Evolutionary conservation across 805 yeast species (phyloP).

Genomic region (Pichia nanzhaoensis): DNA sequence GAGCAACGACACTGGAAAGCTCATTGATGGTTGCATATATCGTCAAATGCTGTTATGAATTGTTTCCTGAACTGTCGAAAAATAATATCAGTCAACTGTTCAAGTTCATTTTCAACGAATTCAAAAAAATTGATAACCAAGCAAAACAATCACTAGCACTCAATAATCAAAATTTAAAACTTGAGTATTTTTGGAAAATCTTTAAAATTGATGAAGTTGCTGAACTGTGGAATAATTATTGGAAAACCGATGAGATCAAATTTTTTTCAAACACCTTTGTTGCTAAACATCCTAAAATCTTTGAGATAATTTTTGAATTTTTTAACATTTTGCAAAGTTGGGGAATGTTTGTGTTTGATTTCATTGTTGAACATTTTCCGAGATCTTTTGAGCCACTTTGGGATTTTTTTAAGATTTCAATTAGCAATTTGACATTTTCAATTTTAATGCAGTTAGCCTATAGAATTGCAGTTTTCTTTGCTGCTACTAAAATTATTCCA

Average conservation of each 20-base stretch:
- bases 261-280: background rate
- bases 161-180: constrained; percentile 13
- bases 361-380: constrained; percentile 46
- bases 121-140: constrained; percentile 30
- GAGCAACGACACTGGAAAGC: constrained; percentile 87
- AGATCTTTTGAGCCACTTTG: constrained; percentile 47
- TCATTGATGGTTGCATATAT: constrained; percentile 83
- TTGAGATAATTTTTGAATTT: constrained; percentile 10
- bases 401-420: constrained; percentile 46
- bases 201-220: background rate
- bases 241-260: background rate
- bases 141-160: constrained; percentile 20
- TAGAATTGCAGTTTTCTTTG: constrained; percentile 75
- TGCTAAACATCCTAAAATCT: constrained; percentile 1
- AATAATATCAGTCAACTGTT: constrained; percentile 28
- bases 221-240: background rate
- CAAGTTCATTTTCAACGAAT: constrained; percentile 32
- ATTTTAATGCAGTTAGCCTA: constrained; percentile 76
- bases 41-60: constrained; percentile 86
- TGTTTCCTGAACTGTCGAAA: constrained; percentile 80
- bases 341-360: constrained; percentile 27
- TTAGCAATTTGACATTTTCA: constrained; percentile 68
- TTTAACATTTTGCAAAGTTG: constrained; percentile 20
- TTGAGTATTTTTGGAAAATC: background rate
- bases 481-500: constrained; percentile 93